Evolutionary conservation across 345 rosid species (phyloP), one percentile per base, ranked within the genome.

Genomic region (Gossypium anomalum): DNA sequence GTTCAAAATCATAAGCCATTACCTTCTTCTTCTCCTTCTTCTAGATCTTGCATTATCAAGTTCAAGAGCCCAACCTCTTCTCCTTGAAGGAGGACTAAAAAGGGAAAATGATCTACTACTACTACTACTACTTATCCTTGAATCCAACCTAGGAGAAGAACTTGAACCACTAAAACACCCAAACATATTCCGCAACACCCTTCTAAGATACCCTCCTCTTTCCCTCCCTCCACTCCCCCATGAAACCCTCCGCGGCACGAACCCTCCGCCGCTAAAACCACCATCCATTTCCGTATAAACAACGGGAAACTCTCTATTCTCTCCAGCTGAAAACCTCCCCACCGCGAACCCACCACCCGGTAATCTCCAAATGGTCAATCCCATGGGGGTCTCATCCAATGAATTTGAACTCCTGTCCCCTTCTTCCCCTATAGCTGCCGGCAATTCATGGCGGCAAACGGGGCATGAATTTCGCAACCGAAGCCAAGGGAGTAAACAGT

Each of bases 341-440:
- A 94, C 99, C 0, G 99, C 99, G 16, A 87, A 93, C 53, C 98
- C 98, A 1, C 99, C 99, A 0, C 97, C 97, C 0, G 96, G 99
- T 2, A 94, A 64, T 74, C 99, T 88, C 99, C 99, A 95, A 45
- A 95, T 93, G 2, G 99, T 93, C 74, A 95, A 73, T 2, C 96
- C 99, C 3, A 87, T 91, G 0, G 93, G 84, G 3, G 38, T 56
- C 2, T 85, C 91, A 19, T 86, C 90, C 13, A 13, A 74, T 59
- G 52, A 48, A 57, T 3, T 79, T 48, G 10, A 48, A 49, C 25
- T 23, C 43, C 72, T 58, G 55, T 0, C 76, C 2, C 6, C 81
- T 5, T 68, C 82, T 16, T 16, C 64, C 4, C 4, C 45, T 34
- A 65, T 86, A 9, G 72, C 89, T 0, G 82, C 58, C 1, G 97